Evolutionary conservation across 2,329 filamentous ascomycete species (phyloP).

Genomic region (Talaromyces sp.): DNA sequence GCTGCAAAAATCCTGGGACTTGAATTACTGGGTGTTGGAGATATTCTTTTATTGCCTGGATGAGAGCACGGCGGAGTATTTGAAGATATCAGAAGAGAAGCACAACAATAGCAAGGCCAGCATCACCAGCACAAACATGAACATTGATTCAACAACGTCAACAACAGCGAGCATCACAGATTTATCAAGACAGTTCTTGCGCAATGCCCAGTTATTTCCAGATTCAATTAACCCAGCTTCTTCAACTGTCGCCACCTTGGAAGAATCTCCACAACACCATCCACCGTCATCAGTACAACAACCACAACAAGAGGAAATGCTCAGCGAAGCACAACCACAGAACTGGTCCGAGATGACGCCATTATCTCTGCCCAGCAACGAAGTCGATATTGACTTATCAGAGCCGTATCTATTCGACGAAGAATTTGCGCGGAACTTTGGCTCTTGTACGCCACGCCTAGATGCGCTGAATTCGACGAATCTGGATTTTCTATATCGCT

Average conservation of each 20-base stretch:
- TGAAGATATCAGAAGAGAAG: slow-evolving; percentile 25
- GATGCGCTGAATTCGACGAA: slow-evolving; percentile 29
- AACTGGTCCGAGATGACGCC: slow-evolving; percentile 10
- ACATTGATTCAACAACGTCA: neutral
- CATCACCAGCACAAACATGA: neutral
- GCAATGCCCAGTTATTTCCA: slow-evolving; percentile 1
- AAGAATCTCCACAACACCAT: neutral
- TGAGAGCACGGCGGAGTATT: slow-evolving; percentile 38
- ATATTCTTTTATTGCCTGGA: slow-evolving; percentile 48
- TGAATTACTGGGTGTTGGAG: slow-evolving; percentile 47
- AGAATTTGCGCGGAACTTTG: slow-evolving; percentile 26
- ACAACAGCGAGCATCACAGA: neutral
- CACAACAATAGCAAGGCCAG: neutral
- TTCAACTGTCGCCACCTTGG: neutral
- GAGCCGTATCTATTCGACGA: slow-evolving; percentile 29
- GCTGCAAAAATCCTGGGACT: slow-evolving; percentile 47
- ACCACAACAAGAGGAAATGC: slow-evolving; percentile 1
- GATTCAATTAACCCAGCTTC: slow-evolving; percentile 1
- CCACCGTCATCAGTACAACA: neutral
- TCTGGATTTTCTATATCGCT: slow-evolving; percentile 29
- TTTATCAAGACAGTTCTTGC: neutral
- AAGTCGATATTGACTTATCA: slow-evolving; percentile 24
- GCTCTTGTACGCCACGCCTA: slow-evolving; percentile 24
- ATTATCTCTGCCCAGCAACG: slow-evolving; percentile 13
- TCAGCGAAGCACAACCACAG: slow-evolving; percentile 2